These are phyloP conservation scores for Rauvolfia tetraphylla DNA, from an alignment of 257 asterid genomes.

Conservation along the genomic window DNA sequence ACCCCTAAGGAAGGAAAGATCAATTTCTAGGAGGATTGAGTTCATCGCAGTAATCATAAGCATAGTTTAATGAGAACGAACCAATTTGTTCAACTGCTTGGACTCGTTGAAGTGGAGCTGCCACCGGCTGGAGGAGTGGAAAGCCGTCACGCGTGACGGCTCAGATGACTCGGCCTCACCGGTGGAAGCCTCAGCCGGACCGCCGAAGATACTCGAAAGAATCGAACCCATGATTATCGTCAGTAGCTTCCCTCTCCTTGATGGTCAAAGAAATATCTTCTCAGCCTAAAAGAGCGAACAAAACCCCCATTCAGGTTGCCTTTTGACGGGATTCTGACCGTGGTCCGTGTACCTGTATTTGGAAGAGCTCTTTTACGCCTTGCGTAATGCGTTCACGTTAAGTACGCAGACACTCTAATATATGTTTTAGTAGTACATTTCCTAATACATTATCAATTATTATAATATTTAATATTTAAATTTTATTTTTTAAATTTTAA, in stretches of 20 bases:
- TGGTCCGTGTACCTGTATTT: no score
- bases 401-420: no score
- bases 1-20: not conserved
- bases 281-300: not conserved
- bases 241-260: not conserved
- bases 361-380: no score
- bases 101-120: constrained; percentile 59
- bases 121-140: constrained; percentile 76
- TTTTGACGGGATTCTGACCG: no score
- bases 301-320: not conserved
- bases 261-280: not conserved
- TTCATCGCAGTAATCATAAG: not conserved
- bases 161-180: constrained; percentile 35
- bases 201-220: constrained; percentile 34
- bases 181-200: constrained; percentile 28
- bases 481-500: no score
- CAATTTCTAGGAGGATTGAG: not conserved
- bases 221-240: constrained; percentile 38
- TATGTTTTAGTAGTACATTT: no score
- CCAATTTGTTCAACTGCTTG: constrained; percentile 71
- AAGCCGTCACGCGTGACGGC: constrained; percentile 60
- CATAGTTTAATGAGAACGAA: not conserved
- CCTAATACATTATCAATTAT: no score
- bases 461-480: no score
- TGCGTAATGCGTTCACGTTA: no score